Conservation (phyloP, 805 yeast species). For the Candida endomychidarum region DNA sequence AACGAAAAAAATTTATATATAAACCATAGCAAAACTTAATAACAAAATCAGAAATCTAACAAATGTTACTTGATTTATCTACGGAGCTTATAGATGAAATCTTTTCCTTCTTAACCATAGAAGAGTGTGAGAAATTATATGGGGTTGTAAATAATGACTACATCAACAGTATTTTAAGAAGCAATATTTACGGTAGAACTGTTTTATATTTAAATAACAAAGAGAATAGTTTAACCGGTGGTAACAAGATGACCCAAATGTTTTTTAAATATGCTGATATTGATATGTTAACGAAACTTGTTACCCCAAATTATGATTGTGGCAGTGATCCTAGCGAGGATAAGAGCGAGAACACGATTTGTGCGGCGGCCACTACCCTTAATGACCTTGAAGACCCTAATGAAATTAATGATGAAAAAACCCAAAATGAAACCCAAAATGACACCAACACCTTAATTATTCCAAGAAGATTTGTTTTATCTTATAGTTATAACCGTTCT, state of each 20-base stretch:
- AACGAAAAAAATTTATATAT: neutral
- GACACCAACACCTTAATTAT: constrained; percentile 4
- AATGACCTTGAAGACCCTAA: neutral
- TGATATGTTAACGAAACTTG: neutral
- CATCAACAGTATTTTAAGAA: constrained; percentile 6
- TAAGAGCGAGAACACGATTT: neutral
- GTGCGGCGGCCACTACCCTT: neutral
- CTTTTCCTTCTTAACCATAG: constrained; percentile 13
- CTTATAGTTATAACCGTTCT: constrained; percentile 12
- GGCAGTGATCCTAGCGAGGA: neutral
- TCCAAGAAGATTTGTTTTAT: constrained; percentile 15
- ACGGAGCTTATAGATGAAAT: constrained; percentile 14
- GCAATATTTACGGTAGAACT: constrained; percentile 15
- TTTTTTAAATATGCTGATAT: constrained; percentile 12
- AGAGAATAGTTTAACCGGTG: constrained; percentile 1
- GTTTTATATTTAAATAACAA: constrained; percentile 12
- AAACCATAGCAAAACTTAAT: neutral
- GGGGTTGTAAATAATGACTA: neutral
- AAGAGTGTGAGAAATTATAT: constrained; percentile 12
- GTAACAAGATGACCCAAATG: constrained; percentile 8
- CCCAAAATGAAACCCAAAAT: neutral
- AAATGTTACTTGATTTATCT: constrained; percentile 11
- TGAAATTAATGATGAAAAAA: neutral
- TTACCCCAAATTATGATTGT: neutral
- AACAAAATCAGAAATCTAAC: neutral